Evolutionary conservation across 2,329 filamentous ascomycete genomes (phyloP), one percentile per base, ranked within the genome.

Genomic region (Penicillium brevicompactum): DNA sequence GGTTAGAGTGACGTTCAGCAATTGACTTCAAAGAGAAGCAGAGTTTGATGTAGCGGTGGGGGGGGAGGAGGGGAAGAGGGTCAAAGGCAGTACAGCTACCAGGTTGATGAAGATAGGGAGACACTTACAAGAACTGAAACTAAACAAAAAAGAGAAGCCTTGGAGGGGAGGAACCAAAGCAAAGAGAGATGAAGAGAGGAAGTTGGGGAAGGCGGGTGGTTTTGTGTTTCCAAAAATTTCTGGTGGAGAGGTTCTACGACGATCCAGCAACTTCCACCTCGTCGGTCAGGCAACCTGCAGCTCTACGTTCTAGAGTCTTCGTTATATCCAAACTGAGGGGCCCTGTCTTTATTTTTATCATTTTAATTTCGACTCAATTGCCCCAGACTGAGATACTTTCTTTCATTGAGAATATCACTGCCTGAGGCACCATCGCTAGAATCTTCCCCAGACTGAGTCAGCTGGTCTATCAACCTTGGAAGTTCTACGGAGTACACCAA

Each of bases 231-330:
- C 60, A 62, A 65, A 69, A 67, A 64, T 63, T 66, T 67, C 63
- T 62, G 56, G 65, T 58, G 64, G 65, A 57, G 63, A 60, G 66
- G 61, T 74, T 74, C 71, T 67, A 74, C 70, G 68, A 57, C 56
- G 63, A 71, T 74, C 71, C 71, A 74, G 70, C 67, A 64, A 69
- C 69, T 73, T 74, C 71, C 70, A 74, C 65, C 59, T 37, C 55
- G 60, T 60, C 59, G 57, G 51, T 59, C 57, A 59, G 61, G 62
- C 63, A 66, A 63, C 63, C 52, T 52, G 32, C 52, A 43, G 31
- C 31, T 21, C 13, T 38, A 9, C 18, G 24, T 63, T 65, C 62
- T 62, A 64, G 56, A 64, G 49, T 48, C 44, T 63, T 64, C 59
- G 34, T 37, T n/a, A n/a, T 37, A 8, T 27, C 24, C 1, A 27